Evolutionary conservation across 176 grass and related monocot species (phyloP), one percentile per base, ranked within the genome.

Genomic region (Leersia perrieri): DNA sequence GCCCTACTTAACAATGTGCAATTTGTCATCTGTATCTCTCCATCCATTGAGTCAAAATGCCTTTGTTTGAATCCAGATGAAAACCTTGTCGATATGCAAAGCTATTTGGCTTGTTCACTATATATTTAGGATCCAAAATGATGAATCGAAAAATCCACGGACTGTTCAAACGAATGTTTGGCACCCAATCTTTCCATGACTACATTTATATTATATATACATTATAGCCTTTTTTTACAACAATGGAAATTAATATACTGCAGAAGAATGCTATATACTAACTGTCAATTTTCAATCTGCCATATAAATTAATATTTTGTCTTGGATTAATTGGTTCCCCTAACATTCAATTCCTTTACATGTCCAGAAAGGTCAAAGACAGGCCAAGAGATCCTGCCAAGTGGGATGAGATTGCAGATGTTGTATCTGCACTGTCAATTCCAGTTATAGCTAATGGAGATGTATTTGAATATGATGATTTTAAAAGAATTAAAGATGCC

Each of bases 361-460:
- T 83, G 12, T 89, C 60, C 86, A 98, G 96, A 78, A 98, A 82
- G 71, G 70, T 98, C 36, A 98, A 98, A 90, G 96, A 95, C 80
- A 95, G 88, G 67, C 90, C 92, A 65, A 93, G 88, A 76, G 96
- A 98, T 85, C 96, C 90, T 60, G 96, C 92, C 55, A 98, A 91
- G 66, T 98, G 96, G 96, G 87, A 95, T 82, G 96, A 98, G 82
- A 95, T 95, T 80, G 81, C 90, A 27, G 88, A 98, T 89, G 92
- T 98, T 74, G 92, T 93, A 18, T 90, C 92, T 9, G 81, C 92
- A 33, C 77, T 98, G 73, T 98, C 92, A 25, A 95, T 98, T 88
- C 92, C 96, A 76, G 90, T 98, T 86, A 98, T 98, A 90, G 96
- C 96, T 78, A 95, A 91, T 86, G 96, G 96, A 68, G 92, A 98